A percentile compares a stretch with the other conserved stretches of the same genome.
These are phyloP conservation scores for Madurella mycetomatis DNA, from an alignment of 2,329 filamentous ascomycete species.

Conservation along the genomic window DNA sequence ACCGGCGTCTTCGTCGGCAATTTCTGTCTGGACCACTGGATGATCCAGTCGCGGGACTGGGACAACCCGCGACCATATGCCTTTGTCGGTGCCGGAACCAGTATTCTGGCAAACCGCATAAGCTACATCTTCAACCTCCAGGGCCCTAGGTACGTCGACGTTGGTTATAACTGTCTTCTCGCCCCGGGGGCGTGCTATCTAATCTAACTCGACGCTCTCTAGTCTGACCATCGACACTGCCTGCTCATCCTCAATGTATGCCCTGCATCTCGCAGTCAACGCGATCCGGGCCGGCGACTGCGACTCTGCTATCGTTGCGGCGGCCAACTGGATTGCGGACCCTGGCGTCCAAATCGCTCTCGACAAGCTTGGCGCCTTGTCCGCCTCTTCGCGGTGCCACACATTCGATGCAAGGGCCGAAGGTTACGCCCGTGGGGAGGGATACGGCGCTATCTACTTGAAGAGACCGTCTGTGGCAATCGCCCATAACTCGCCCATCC, in stretches of 20 bases:
- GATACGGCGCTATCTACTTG: constrained; percentile 15
- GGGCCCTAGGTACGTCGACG: constrained; percentile 29
- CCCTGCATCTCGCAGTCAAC: constrained; percentile 24
- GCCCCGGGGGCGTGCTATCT: background rate
- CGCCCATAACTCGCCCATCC: constrained; percentile 25
- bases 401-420: constrained; percentile 29
- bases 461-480: constrained; percentile 28
- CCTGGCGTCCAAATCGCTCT: background rate
- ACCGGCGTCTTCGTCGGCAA: constrained; percentile 31
- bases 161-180: background rate
- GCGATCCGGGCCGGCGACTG: constrained; percentile 28
- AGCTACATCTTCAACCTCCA: constrained; percentile 36
- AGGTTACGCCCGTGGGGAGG: constrained; percentile 25
- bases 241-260: constrained; percentile 35
- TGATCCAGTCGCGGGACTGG: constrained; percentile 28
- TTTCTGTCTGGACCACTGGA: constrained; percentile 22
- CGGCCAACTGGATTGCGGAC: background rate
- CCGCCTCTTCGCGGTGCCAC: constrained; percentile 25
- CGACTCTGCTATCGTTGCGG: constrained; percentile 32
- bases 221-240: constrained; percentile 31
- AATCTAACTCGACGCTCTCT: background rate
- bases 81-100: constrained; percentile 30
- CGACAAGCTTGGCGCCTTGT: background rate
- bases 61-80: constrained; percentile 31
- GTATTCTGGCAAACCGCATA: constrained; percentile 34